These are phyloP conservation scores for Clohesyomyces aquaticus DNA, from an alignment of 495 filamentous ascomycete genomes.

Conservation along the genomic window DNA sequence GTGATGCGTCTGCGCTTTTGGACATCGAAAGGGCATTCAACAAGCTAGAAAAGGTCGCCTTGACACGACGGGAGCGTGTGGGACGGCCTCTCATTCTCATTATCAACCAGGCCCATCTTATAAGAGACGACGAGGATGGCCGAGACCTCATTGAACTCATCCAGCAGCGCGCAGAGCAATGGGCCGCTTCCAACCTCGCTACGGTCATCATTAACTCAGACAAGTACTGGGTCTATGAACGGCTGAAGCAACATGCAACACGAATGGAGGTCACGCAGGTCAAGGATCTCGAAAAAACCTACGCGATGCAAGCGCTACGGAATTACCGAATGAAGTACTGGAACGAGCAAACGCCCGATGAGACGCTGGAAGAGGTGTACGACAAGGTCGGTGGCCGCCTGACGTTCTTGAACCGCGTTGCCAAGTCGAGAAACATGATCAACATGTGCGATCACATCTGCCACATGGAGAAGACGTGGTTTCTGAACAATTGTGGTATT, in stretches of 20 bases:
- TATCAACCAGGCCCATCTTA: slow-evolving; percentile 86
- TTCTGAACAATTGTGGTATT: slow-evolving; percentile 91
- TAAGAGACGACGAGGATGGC: slow-evolving; percentile 88
- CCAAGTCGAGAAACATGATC: slow-evolving; percentile 77
- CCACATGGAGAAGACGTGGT: slow-evolving; percentile 85
- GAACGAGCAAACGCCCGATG: slow-evolving; percentile 56
- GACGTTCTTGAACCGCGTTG: slow-evolving; percentile 82
- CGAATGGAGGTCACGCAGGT: slow-evolving; percentile 90
- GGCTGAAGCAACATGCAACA: slow-evolving; percentile 84
- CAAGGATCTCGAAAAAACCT: slow-evolving; percentile 73
- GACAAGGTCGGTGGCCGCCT: slow-evolving; percentile 82
- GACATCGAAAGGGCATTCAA: slow-evolving; percentile 97
- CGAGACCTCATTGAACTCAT: slow-evolving; percentile 90
- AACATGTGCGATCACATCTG: slow-evolving; percentile 78
- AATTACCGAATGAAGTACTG: slow-evolving; percentile 76
- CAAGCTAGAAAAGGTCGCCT: slow-evolving; percentile 93
- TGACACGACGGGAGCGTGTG: slow-evolving; percentile 58
- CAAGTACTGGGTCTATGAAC: slow-evolving; percentile 97
- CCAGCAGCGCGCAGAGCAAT: slow-evolving; percentile 92
- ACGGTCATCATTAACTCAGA: slow-evolving; percentile 93
- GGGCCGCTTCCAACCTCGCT: slow-evolving; percentile 86
- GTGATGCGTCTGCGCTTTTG: slow-evolving; percentile 85
- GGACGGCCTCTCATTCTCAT: slow-evolving; percentile 80
- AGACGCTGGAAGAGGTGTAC: slow-evolving; percentile 76
- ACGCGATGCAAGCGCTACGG: slow-evolving; percentile 73